Evolutionary conservation across 768 basidiomycete genomes (phyloP), one percentile per base, ranked within the genome.

Genomic region (Naganishia friedmannii): DNA sequence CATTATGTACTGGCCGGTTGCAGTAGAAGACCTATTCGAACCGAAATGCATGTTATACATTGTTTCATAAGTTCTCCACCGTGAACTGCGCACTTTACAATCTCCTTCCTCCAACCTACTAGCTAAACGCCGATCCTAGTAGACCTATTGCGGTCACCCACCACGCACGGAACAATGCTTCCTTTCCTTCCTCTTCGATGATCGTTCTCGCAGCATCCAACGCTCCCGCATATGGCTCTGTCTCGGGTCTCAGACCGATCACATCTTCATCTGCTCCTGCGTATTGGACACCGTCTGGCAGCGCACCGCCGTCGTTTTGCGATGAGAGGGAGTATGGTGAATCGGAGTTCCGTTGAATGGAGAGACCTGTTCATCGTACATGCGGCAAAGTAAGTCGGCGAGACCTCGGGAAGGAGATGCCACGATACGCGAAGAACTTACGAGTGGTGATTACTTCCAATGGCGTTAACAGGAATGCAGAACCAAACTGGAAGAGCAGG

Each of bases 181-280:
- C 70, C 70, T 72, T 73, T 7, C 80, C 78, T 69, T 81, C 80
- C 70, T 81, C 80, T 34, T 78, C 74, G 19, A 75, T 72, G 57
- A 81, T 72, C 72, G 78, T 81, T 55, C 74, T 72, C 54, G 73
- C 77, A 57, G 77, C 78, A 71, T 81, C 80, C 42, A 29, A 60
- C 45, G 56, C 68, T 29, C 28, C 79, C 80, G 75, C 72, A 68
- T 81, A 81, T 9, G 80, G 78, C 51, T 79, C 78, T 29, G 73
- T 77, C 6, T 77, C 78, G 6, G 80, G 80, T 63, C 80, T 66
- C n/a, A 81, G 68, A 10, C 80, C 80, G 56, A 81, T 79, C 21
- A 81, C 80, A 69, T 81, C 80, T 68, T 81, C 80, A 15, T 77
- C 76, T 21, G 72, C 74, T 12, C 80, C 80, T 32, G 78, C 78